These are phyloP conservation scores for Ramaria sp. DNA, from an alignment of 768 basidiomycete genomes.

Conservation along the genomic window DNA sequence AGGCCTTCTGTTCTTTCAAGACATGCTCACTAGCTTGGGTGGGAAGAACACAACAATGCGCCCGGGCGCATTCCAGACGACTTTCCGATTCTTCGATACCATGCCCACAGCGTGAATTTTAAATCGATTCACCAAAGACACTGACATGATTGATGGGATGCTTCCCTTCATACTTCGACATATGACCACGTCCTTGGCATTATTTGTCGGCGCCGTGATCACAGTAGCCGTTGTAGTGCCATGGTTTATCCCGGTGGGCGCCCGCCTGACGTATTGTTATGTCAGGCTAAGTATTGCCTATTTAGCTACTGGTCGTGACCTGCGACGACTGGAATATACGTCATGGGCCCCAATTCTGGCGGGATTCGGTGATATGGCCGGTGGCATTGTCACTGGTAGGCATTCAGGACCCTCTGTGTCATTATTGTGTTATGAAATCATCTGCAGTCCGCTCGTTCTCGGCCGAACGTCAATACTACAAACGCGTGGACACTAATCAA, in stretches of 20 bases:
- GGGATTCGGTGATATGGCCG: slow-evolving; percentile 17
- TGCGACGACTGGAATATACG: slow-evolving; percentile 27
- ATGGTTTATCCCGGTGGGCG: slow-evolving; percentile 3
- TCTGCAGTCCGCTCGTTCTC: slow-evolving; percentile 16
- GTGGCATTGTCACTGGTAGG: slow-evolving; percentile 9
- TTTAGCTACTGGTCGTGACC: no score
- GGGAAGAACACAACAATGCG: no score
- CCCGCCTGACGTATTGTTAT: slow-evolving; percentile 3
- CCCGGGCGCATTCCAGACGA: no score
- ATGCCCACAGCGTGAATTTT: slow-evolving; percentile 13
- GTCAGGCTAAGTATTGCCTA: slow-evolving; percentile 12
- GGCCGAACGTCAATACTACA: slow-evolving; percentile 10
- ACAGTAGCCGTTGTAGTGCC: slow-evolving; percentile 13
- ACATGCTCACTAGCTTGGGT: no score
- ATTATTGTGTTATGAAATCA: background rate
- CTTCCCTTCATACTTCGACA: no score
- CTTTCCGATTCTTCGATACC: slow-evolving; percentile 5
- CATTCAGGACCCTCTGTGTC: background rate
- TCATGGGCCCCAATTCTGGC: slow-evolving; percentile 19
- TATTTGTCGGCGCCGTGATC: slow-evolving; percentile 17
- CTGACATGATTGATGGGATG: slow-evolving; percentile 14
- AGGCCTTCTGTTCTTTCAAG: no score
- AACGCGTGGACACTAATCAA: background rate
- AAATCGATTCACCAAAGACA: slow-evolving; percentile 21
- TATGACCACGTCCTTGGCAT: slow-evolving; percentile 7